Conservation (phyloP, 331 rosid genomes). For the Pyracantha coccinea region DNA sequence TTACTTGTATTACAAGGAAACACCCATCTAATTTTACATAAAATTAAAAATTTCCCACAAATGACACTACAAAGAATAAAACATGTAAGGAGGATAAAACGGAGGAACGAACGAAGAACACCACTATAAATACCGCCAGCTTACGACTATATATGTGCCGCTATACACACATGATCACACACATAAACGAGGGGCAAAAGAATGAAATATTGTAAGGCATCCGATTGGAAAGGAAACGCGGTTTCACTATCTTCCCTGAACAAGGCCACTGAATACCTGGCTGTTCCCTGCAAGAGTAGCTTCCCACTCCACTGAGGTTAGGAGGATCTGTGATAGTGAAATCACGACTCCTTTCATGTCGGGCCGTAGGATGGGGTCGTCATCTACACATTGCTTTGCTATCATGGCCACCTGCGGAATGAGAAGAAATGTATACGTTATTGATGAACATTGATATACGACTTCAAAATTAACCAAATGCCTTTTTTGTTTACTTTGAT, state of each 20-base stretch:
- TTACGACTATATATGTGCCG: constrained; percentile 17
- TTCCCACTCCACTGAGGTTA: constrained; percentile 97
- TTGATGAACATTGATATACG: not conserved
- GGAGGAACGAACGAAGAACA: too few relatives aligned
- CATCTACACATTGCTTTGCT: constrained; percentile 94
- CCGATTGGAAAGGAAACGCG: constrained; percentile 6
- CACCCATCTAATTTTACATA: not conserved
- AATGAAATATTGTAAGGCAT: constrained; percentile 11
- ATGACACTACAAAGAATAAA: constrained; percentile 8
- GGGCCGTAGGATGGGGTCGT: constrained; percentile 78
- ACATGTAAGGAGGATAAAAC: not conserved
- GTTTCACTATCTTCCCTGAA: constrained; percentile 74
- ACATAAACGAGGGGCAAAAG: not conserved
- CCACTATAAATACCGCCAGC: constrained; percentile 6
- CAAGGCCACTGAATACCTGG: constrained; percentile 99
- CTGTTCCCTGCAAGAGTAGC: constrained; percentile 98
- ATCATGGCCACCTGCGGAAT: constrained; percentile 61
- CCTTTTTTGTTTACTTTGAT: not conserved
- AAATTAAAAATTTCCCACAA: constrained; percentile 33
- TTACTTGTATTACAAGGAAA: not conserved
- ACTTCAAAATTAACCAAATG: not conserved
- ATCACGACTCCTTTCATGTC: constrained; percentile 89
- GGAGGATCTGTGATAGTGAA: constrained; percentile 78
- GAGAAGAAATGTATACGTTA: not conserved
- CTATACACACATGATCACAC: constrained; percentile 28